These are phyloP conservation scores for Trichoderma hamatum DNA, from an alignment of 2,329 filamentous ascomycete species.

Conservation along the genomic window DNA sequence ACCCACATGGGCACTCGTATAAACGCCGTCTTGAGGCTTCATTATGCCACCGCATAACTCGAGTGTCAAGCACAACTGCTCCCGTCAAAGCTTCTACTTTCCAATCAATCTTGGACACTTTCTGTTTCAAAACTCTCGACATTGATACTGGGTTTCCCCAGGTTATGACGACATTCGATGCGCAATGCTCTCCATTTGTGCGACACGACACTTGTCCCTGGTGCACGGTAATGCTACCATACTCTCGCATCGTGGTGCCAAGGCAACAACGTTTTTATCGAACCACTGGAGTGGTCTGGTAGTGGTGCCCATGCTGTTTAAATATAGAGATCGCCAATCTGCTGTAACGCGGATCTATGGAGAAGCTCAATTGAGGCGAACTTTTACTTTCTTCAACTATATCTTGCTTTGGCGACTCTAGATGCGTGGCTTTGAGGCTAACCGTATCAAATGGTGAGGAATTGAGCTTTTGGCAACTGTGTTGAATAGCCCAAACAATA, in stretches of 20 bases:
- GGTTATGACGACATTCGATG: constrained; percentile 4
- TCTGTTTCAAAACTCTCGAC: background rate
- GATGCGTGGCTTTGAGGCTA: background rate
- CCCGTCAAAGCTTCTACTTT: background rate
- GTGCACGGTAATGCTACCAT: constrained; percentile 10
- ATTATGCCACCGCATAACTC: background rate
- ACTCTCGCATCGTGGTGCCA: background rate
- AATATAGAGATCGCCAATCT: constrained; percentile 9
- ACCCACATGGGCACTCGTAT: background rate
- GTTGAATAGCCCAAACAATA: background rate
- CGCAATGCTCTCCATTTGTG: constrained; percentile 1
- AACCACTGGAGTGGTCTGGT: constrained; percentile 2
- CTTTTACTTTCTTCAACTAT: background rate
- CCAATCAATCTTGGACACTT: background rate
- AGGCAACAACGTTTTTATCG: background rate
- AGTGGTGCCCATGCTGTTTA: constrained; percentile 1
- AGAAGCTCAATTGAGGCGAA: background rate
- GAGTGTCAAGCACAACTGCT: background rate
- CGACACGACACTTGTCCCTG: background rate
- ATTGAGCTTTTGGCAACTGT: background rate
- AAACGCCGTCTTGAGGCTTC: background rate
- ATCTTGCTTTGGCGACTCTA: background rate
- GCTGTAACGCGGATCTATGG: constrained; percentile 6
- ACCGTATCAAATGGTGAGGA: background rate
- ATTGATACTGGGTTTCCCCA: constrained; percentile 9